Percentiles rank a stretch among this genome's conserved stretches.
These are phyloP conservation scores for Gaertneriomyces semiglobifer DNA, from an alignment of 192 early-diverging fungal genomes.

Conservation along the genomic window DNA sequence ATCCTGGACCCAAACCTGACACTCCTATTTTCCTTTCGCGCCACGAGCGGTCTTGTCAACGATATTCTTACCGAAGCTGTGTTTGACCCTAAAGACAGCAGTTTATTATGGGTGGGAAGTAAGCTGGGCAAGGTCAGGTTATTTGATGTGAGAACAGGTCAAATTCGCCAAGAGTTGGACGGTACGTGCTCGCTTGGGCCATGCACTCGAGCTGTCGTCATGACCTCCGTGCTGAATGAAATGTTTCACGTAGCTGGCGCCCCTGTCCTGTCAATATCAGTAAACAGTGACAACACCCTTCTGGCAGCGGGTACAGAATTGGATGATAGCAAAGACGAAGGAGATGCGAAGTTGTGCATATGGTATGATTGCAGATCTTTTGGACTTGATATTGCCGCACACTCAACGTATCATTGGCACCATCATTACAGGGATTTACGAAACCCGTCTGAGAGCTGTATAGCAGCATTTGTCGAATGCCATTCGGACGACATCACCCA, in stretches of 20 bases:
- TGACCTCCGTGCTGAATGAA: background rate
- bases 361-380: conserved; percentile 27
- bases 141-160: conserved; percentile 33
- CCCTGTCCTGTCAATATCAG: conserved; percentile 36
- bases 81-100: conserved; percentile 23
- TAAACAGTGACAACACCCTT: conserved; percentile 30
- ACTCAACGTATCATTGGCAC: background rate
- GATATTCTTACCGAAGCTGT: conserved; percentile 13
- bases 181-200: conserved; percentile 4
- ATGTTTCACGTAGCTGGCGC: conserved; percentile 15
- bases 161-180: conserved; percentile 3
- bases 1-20: conserved; percentile 7
- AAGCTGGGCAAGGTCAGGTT: conserved; percentile 23
- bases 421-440: conserved; percentile 36
- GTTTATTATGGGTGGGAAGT: conserved; percentile 20
- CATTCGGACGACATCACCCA: conserved; percentile 57
- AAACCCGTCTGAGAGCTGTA: background rate
- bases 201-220: background rate
- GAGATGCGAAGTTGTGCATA: conserved; percentile 42
- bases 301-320: conserved; percentile 44
- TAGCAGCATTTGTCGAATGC: conserved; percentile 41
- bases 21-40: background rate
- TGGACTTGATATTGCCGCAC: background rate
- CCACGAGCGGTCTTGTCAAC: background rate
- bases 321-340: conserved; percentile 24